These are phyloP conservation scores for Eleusine indica DNA, from an alignment of 176 grass and related monocot genomes.

Conservation along the genomic window DNA sequence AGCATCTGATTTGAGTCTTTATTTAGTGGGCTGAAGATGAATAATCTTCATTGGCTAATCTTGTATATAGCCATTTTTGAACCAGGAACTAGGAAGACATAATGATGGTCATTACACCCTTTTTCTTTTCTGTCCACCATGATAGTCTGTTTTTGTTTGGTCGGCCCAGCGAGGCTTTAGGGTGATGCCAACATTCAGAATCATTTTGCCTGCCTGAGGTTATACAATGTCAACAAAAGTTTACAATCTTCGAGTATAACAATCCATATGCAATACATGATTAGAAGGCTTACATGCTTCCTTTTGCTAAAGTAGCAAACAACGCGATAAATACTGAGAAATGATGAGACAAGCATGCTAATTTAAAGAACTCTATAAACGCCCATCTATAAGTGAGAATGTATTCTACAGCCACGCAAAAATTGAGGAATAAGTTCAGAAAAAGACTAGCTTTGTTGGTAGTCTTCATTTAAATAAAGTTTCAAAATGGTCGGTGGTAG, in stretches of 20 bases:
- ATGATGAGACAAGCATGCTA: neutral
- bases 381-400: neutral
- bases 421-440: neutral
- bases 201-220: slow-evolving; percentile 10
- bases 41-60: neutral
- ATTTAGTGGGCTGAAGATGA: slow-evolving; percentile 12
- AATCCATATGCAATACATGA: neutral
- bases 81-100: slow-evolving; percentile 25
- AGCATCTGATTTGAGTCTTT: slow-evolving; percentile 40
- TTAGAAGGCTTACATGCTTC: neutral
- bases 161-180: slow-evolving; percentile 22
- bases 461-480: neutral
- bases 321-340: neutral
- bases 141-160: slow-evolving; percentile 35
- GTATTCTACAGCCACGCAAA: neutral
- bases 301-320: neutral
- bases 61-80: slow-evolving; percentile 10
- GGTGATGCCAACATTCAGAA: slow-evolving; percentile 36
- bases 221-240: neutral
- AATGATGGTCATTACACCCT: slow-evolving; percentile 13
- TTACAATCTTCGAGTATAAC: neutral
- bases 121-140: neutral
- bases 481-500: neutral
- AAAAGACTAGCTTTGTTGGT: neutral
- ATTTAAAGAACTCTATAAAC: neutral